Evolutionary conservation across 2,329 filamentous ascomycete genomes (phyloP), one percentile per base, ranked within the genome.

Genomic region (Paecilomyces sp.): DNA sequence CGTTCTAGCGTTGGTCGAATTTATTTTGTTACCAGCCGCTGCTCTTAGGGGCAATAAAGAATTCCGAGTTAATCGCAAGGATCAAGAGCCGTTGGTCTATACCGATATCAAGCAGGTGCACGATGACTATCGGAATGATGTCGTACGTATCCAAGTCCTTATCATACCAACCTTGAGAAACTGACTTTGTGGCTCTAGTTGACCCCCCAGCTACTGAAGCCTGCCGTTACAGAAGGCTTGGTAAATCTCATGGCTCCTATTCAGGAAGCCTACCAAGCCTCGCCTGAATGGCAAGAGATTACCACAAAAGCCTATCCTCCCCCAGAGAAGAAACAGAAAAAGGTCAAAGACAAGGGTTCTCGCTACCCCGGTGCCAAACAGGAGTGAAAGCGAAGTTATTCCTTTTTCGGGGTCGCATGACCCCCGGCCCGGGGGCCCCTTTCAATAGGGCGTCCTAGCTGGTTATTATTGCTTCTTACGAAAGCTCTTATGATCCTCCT

Each of bases 201-300:
- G 62, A 91, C 89, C 1, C 94, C 94, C 0, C 92, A 97, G 79
- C 78, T 89, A 12, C 81, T 97, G 57, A 97, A 99, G 80, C 83
- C 88, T n/a, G 91, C 90, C 11, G 86, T 95, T 5, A 84, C 89
- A 4, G 82, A 85, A 57, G 90, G 86, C 9, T 82, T 99, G 22
- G 86, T 85, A 65, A 81, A 83, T 47, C 83, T 97, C 12, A 81
- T 96, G 60, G 85, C 82, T 1, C 91, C 93, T 1, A 93, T 99
- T 61, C 87, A 88, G 65, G 82, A 80, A 2, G 88, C 87, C 5
- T 97, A 85, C 77, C 78, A 89, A 63, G 83, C 81, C 0, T 88
- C 84, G 0, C 69, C 82, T 31, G 91, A 92, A 69, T 97, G 92
- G 92, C 88, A 96, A 77, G 85, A 87, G 60, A 83, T 91, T 58